phyloP scores from a whole-genome alignment of 805 yeast species.

The Lipomyces yamanashiensis region DNA sequence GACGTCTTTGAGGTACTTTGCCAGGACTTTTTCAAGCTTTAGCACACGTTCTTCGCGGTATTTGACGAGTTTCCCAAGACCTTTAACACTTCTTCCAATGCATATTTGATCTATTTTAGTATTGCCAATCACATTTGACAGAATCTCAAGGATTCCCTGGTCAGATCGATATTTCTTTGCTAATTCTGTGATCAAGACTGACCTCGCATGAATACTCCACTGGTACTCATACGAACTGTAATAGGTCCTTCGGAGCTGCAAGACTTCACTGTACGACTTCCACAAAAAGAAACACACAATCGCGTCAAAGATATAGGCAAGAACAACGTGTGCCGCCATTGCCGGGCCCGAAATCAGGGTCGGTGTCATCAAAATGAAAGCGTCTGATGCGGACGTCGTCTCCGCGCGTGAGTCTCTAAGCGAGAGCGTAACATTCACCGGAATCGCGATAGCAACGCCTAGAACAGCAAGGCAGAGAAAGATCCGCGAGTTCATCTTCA shows the following conservation, averaged over 20 bases:
- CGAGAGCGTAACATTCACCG: constrained; percentile 46
- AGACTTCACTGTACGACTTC: constrained; percentile 40
- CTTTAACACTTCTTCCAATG: constrained; percentile 42
- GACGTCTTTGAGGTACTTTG: constrained; percentile 41
- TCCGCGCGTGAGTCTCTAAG: constrained; percentile 26
- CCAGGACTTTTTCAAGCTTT: constrained; percentile 41
- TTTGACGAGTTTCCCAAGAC: constrained; percentile 39
- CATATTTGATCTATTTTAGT: constrained; percentile 37
- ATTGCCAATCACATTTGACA: neutral
- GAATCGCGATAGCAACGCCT: constrained; percentile 45
- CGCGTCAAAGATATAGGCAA: constrained; percentile 43
- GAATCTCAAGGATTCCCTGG: constrained; percentile 37
- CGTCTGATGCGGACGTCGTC: constrained; percentile 41
- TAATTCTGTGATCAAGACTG: constrained; percentile 44
- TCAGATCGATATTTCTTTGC: constrained; percentile 39
- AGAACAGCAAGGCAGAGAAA: constrained; percentile 44
- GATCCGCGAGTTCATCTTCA: constrained; percentile 44
- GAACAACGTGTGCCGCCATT: constrained; percentile 45
- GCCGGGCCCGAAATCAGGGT: constrained; percentile 43
- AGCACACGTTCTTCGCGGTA: constrained; percentile 39
- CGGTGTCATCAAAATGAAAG: constrained; percentile 47
- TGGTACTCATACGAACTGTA: constrained; percentile 39
- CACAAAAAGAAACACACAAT: constrained; percentile 42
- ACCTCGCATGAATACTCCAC: constrained; percentile 40
- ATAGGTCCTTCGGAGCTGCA: constrained; percentile 39